Conservation (phyloP, 306 rosid genomes). For the Boehmeria nivea region DNA sequence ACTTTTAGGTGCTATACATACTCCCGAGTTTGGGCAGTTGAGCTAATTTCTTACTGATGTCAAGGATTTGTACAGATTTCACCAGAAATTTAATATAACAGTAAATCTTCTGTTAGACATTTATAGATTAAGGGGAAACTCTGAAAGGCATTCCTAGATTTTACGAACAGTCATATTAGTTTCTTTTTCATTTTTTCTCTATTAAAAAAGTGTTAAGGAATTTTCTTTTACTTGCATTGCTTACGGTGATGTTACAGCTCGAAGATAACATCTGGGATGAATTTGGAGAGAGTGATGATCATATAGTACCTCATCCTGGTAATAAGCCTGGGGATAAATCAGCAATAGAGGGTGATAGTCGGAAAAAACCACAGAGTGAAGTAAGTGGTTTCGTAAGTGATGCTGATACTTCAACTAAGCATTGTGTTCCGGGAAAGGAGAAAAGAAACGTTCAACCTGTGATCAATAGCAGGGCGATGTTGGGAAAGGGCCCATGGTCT, state of each 20-base stretch:
- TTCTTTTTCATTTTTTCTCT: too few species aligned
- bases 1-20: too few species aligned
- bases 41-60: too few species aligned
- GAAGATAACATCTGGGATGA: slow-evolving; percentile 55
- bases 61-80: too few species aligned
- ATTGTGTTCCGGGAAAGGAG: slow-evolving; percentile 30
- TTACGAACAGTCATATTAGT: too few species aligned
- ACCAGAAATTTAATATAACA: too few species aligned
- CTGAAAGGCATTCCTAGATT: too few species aligned
- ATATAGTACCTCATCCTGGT: slow-evolving; percentile 41
- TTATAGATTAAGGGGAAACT: too few species aligned
- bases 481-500: slow-evolving; percentile 63
- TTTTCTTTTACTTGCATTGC: slow-evolving; percentile 10
- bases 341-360: slow-evolving; percentile 31
- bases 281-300: slow-evolving; percentile 51
- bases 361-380: slow-evolving; percentile 30
- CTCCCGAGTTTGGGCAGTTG: too few species aligned
- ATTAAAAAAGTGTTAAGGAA: too few species aligned
- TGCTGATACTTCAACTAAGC: slow-evolving; percentile 30
- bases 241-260: slow-evolving; percentile 41
- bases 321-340: slow-evolving; percentile 31
- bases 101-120: too few species aligned
- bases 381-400: slow-evolving; percentile 21
- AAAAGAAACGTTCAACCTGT: slow-evolving; percentile 25
- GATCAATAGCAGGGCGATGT: slow-evolving; percentile 34